Evolutionary conservation across 805 yeast genomes (phyloP).

Genomic region (Candida tammaniensis): DNA sequence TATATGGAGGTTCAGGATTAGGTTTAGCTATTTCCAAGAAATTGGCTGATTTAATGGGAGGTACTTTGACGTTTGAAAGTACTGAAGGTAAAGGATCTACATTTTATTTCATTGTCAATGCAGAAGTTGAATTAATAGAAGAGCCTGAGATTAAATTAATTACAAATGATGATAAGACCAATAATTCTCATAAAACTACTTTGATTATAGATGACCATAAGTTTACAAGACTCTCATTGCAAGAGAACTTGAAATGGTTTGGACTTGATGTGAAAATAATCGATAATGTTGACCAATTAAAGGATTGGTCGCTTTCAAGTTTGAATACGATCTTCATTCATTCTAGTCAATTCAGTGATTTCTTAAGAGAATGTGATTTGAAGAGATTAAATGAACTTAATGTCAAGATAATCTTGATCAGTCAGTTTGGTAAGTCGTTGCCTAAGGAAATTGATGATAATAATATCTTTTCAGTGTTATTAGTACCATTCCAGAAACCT

Average conservation of each 20-base stretch:
- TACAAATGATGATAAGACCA: background rate
- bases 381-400: background rate
- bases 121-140: constrained; percentile 21
- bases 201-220: constrained; percentile 30
- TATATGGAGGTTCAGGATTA: constrained; percentile 52
- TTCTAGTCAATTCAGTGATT: constrained; percentile 13
- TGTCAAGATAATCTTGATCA: constrained; percentile 18
- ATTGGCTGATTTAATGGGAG: constrained; percentile 49
- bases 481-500: constrained; percentile 27
- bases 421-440: constrained; percentile 28
- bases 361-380: constrained; percentile 7
- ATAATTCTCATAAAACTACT: background rate
- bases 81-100: constrained; percentile 46
- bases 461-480: constrained; percentile 20
- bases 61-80: constrained; percentile 44
- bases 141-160: constrained; percentile 17
- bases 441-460: constrained; percentile 20
- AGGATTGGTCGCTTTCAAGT: constrained; percentile 3
- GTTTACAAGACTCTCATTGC: constrained; percentile 30
- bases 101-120: constrained; percentile 37
- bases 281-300: constrained; percentile 15
- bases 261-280: constrained; percentile 30
- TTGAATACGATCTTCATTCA: constrained; percentile 22
- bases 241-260: constrained; percentile 28
- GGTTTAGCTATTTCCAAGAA: constrained; percentile 50